Base-by-base conservation (phyloP, 2,329 filamentous ascomycete species). In the Paecilomyces variotii region DNA sequence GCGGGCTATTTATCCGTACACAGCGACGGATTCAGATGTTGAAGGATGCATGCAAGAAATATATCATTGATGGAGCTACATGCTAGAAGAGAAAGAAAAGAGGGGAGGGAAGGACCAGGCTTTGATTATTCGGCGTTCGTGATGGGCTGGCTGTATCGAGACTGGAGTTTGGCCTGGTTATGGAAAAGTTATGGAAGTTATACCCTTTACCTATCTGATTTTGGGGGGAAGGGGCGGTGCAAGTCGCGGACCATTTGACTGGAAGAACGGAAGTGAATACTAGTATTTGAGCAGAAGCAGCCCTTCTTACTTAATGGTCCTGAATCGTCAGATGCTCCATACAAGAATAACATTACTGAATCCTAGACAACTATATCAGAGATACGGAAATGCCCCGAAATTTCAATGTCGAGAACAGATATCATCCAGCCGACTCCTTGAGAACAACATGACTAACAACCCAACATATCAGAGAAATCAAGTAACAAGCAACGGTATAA, bases 1-100 rank as follows among this genome's bases (percentile, higher is more conserved):
- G 87, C 55, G 85, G 87, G 56, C 90, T 97, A 12, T 99, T 93
- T 75, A 80, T 88, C 65, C 89, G 92, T 68, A 92, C 91, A 1
- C 84, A 87, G 66, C 85, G 89, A 71, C 87, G 90, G 70, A 83
- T 96, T 58, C 82, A 86, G 49, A 76, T 83, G 62, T 72, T 87
- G 59, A 84, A 83, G 66, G 72, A 79, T 71, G 82, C 83, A 3
- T 84, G 82, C 69, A 79, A 80, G 61, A 80, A 83, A 64, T 85
- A 84, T 68, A 74, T 85, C 39, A 77, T 80, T 60, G 74, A 75
- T 34, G 61, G 63, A 32, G 68, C 63, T 19, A 28, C 50, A n/a
- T 52, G 25, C 25, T 52, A 52, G 50, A n/a, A 52, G 50, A 7
- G 25, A 26, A 27, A 26, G 24, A 26, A 5, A 12, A 26, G 11